Evolutionary conservation across 164 flowering plant species (phyloP).

Genomic region (Echeveria elegans): DNA sequence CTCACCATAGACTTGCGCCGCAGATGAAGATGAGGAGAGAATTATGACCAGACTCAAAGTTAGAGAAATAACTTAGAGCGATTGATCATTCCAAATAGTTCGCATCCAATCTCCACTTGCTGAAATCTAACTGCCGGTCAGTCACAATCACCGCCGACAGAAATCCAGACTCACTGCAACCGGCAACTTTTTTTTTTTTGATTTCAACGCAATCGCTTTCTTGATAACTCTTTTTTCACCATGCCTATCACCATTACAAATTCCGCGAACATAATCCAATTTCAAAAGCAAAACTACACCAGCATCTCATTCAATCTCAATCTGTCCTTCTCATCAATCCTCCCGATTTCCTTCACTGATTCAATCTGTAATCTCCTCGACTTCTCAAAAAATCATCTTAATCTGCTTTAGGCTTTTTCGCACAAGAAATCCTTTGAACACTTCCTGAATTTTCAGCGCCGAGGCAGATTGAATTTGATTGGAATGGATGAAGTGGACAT

Average conservation of each 20-base stretch:
- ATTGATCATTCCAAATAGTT: too few species aligned
- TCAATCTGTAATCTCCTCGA: not conserved
- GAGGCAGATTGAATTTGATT: not conserved
- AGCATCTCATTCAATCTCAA: not conserved
- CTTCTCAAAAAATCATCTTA: not conserved
- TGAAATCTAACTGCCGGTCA: too few species aligned
- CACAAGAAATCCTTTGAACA: not conserved
- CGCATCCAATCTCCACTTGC: too few species aligned
- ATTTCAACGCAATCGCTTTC: not conserved
- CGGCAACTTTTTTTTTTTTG: too few species aligned
- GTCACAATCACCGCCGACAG: too few species aligned
- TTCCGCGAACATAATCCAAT: not conserved
- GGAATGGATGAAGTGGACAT: not conserved
- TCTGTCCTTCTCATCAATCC: not conserved
- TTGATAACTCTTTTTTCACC: not conserved
- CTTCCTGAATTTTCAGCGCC: not conserved
- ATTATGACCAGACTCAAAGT: too few species aligned
- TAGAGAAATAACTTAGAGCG: too few species aligned
- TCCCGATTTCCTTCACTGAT: not conserved
- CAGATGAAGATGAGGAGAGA: too few species aligned
- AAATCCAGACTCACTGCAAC: too few species aligned
- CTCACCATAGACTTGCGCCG: too few species aligned
- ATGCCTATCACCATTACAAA: not conserved
- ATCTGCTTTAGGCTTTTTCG: not conserved
- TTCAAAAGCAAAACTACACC: not conserved